Conservation (phyloP, 305 asterid species). For the Rubia balearica region DNA sequence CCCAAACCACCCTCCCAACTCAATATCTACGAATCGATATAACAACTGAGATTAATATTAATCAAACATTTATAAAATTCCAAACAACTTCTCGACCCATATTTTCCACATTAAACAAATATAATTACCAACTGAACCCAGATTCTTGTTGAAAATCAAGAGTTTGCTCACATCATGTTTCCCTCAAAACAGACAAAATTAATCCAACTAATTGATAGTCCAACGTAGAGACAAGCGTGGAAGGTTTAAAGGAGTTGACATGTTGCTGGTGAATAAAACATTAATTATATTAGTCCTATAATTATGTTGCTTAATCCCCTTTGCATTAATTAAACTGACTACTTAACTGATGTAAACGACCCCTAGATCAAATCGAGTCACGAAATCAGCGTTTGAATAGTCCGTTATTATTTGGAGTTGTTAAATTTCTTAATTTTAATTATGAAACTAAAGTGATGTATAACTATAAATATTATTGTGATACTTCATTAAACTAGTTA, state of each 20-base stretch:
- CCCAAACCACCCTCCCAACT: background rate
- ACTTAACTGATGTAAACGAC: background rate
- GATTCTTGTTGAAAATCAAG: conserved; percentile 2
- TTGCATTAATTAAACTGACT: background rate
- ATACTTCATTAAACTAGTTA: too few species aligned
- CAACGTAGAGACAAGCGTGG: conserved; percentile 12
- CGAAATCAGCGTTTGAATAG: too few species aligned
- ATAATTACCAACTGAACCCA: background rate
- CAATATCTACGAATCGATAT: background rate
- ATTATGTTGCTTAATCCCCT: conserved; percentile 2
- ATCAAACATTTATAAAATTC: background rate
- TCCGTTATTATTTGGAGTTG: too few species aligned
- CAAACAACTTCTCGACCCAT: background rate
- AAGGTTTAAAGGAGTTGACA: conserved; percentile 2
- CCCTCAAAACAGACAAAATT: conserved; percentile 4
- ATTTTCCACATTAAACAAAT: background rate
- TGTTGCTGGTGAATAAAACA: conserved; percentile 1
- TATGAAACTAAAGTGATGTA: too few species aligned
- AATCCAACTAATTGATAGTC: conserved; percentile 1
- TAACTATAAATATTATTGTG: too few species aligned
- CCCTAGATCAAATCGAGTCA: too few species aligned
- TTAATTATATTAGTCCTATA: background rate
- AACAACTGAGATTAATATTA: background rate
- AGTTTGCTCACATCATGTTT: conserved; percentile 6
- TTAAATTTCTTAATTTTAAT: too few species aligned